A percentile compares a stretch with the other conserved stretches of the same genome.
Evolutionary conservation across 2,329 filamentous ascomycete genomes (phyloP).

Genomic region (Phialophora macrospora): DNA sequence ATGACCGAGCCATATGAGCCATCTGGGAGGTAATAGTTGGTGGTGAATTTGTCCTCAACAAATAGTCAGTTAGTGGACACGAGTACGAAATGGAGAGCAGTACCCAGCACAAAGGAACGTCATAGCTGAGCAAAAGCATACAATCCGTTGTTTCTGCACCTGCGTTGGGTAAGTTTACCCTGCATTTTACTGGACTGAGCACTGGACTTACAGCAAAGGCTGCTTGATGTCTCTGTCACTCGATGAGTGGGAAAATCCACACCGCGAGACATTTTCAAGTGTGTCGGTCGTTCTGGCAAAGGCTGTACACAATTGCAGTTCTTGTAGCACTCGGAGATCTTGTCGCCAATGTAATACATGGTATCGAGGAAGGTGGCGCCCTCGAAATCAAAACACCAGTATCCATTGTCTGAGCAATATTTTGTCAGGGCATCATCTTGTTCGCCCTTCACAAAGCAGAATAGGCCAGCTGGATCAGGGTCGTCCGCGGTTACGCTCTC

Average conservation of each 20-base stretch:
- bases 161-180: slow-evolving; percentile 25
- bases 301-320: neutral
- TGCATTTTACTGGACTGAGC: neutral
- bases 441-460: neutral
- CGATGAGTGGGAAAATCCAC: slow-evolving; percentile 6
- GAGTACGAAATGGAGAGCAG: neutral
- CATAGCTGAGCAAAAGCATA: slow-evolving; percentile 48
- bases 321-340: neutral
- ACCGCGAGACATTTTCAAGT: neutral
- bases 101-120: slow-evolving; percentile 57
- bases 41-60: slow-evolving; percentile 55
- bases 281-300: neutral
- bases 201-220: slow-evolving; percentile 38
- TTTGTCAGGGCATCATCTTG: neutral
- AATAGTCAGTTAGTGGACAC: neutral
- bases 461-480: neutral
- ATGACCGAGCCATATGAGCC: slow-evolving; percentile 55
- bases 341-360: neutral
- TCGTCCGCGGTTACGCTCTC: neutral
- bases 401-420: neutral
- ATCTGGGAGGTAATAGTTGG: slow-evolving; percentile 55
- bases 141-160: slow-evolving; percentile 47
- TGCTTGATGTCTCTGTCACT: slow-evolving; percentile 13
- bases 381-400: neutral
- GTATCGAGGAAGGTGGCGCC: neutral